Evolutionary conservation across 345 rosid species (phyloP), one percentile per base, ranked within the genome.

Genomic region (Populus tremula): DNA sequence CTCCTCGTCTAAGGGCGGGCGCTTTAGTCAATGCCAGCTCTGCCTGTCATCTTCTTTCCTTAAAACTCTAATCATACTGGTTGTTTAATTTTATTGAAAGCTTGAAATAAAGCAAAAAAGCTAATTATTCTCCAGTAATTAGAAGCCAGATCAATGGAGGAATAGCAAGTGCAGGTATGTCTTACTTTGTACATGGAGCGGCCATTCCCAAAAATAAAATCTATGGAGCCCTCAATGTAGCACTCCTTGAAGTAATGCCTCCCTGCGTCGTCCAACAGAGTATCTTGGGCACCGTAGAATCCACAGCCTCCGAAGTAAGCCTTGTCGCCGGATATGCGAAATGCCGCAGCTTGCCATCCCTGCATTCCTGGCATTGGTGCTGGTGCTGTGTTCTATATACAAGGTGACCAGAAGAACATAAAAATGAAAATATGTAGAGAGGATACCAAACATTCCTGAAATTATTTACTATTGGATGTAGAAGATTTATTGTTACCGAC

Each of bases 121-220:
- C 18, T 63, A 63, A 25, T 10, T 20, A 63, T 63, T 12, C 0
- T 65, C 2, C 61, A 33, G 20, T 65, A 65, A 6, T 16, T 2
- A 65, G 21, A 31, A 14, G 21, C 39, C n/a, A 65, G 18, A 65
- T 5, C 27, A 27, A 27, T 35, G 49, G 21, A 1, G 20, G 6
- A 38, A 25, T 4, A n/a, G 8, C 0, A 20, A 18, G 18, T 21
- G 18, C 0, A 5, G 18, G 18, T 18, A 27, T 27, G 27, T 4
- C 82, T 84, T 90, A 93, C 97, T 80, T 88, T 92, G 84, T 95
- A 95, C 96, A 92, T 89, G 77, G 98, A 95, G 27, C 99, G 82
- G 72, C 99, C 99, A 61, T 95, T 95, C 23, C 99, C 99, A 53
- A 95, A 95, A 61, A 95, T 95, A 85, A 95, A 93, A 84, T 95